phyloP scores from a whole-genome alignment of 2,329 filamentous ascomycete species.

The Beauveria varroae region DNA sequence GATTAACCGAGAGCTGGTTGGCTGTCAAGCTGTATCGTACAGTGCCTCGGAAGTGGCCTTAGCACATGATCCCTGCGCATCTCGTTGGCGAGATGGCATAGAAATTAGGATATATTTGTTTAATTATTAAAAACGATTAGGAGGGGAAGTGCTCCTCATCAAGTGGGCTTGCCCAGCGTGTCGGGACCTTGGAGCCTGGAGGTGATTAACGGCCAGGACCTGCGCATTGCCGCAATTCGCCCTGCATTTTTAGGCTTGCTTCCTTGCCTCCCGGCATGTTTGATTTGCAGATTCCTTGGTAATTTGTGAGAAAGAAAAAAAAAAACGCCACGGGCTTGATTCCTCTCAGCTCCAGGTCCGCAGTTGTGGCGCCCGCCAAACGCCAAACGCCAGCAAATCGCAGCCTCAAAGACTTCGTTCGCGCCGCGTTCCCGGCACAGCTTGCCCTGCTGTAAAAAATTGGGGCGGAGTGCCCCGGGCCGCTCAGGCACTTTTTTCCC shows the following conservation, averaged over 20 bases:
- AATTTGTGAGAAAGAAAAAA: no score
- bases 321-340: not conserved
- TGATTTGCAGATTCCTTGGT: not conserved
- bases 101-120: no score
- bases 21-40: not conserved
- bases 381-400: not conserved
- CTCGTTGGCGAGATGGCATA: no score
- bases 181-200: not conserved
- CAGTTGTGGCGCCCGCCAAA: slow-evolving; percentile 6
- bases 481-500: slow-evolving; percentile 8
- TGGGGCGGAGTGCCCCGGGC: slow-evolving; percentile 3
- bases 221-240: no score
- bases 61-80: not conserved
- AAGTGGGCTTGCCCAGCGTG: not conserved
- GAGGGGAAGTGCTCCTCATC: no score
- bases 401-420: no score
- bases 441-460: not conserved
- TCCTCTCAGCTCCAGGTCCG: not conserved
- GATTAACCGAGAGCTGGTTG: not conserved
- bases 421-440: no score
- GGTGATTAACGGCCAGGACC: not conserved
- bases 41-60: not conserved
- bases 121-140: no score
- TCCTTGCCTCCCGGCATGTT: not conserved
- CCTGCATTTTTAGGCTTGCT: no score